A percentile compares a stretch with the other conserved stretches of the same genome.
Evolutionary conservation across 202 grass and related monocot species (phyloP).

Genomic region (Hordeum pubiflorum): DNA sequence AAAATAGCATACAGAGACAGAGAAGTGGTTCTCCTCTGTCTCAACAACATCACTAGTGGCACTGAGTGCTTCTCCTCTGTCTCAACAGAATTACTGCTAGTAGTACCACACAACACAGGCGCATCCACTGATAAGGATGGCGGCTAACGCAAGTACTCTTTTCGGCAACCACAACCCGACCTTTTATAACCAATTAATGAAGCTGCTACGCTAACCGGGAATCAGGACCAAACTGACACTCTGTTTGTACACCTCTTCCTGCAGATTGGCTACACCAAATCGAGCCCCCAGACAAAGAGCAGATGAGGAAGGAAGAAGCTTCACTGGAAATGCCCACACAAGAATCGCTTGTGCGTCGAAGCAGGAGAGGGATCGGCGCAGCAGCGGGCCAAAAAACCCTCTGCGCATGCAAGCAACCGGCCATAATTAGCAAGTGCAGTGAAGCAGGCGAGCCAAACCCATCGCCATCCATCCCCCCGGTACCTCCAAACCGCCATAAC

Average conservation of each 20-base stretch:
- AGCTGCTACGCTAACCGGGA: not conserved
- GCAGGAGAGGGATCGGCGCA: not conserved
- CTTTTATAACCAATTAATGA: not conserved
- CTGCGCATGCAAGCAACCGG: not conserved
- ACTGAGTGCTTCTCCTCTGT: not conserved
- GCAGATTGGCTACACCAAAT: not conserved
- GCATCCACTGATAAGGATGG: conserved; percentile 14
- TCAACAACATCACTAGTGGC: not conserved
- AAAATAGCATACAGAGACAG: not conserved
- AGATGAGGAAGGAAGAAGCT: not conserved
- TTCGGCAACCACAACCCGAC: not conserved
- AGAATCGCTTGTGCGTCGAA: not conserved
- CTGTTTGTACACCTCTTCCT: not conserved
- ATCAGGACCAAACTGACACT: not conserved
- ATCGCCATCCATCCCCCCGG: conserved; percentile 18
- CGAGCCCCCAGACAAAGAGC: no score
- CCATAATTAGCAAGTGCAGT: not conserved
- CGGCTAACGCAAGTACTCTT: conserved; percentile 14
- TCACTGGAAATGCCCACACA: not conserved
- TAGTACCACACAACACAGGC: not conserved
- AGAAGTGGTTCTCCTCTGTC: not conserved
- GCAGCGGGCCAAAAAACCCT: not conserved
- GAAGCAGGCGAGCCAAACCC: conserved; percentile 36
- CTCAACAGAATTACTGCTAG: not conserved
- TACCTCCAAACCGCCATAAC: conserved; percentile 4